A percentile compares a stretch with the other conserved stretches of the same genome.
phyloP scores from a whole-genome alignment of 2,329 filamentous ascomycete species.

The Fusarium sp. region DNA sequence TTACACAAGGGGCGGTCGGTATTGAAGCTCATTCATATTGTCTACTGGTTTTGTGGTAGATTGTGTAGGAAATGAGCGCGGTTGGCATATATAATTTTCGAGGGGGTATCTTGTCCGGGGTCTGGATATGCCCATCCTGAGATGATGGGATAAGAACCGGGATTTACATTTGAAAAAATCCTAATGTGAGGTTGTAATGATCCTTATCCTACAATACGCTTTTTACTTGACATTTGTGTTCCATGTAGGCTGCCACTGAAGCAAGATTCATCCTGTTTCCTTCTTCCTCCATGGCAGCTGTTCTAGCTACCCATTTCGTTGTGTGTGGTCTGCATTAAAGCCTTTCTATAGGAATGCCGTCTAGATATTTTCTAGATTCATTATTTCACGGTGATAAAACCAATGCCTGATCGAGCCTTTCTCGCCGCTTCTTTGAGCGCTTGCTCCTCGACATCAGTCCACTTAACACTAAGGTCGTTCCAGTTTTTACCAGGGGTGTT shows the following conservation, averaged over 20 bases:
- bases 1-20: slow-evolving; percentile 16
- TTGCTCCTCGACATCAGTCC: slow-evolving; percentile 76
- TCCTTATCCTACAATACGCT: slow-evolving; percentile 15
- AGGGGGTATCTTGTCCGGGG: slow-evolving; percentile 1
- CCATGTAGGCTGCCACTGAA: not conserved
- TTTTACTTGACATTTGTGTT: slow-evolving; percentile 4
- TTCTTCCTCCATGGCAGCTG: not conserved
- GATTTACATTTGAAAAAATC: slow-evolving; percentile 22
- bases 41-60: slow-evolving; percentile 14
- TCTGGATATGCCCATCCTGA: slow-evolving; percentile 15
- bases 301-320: not conserved
- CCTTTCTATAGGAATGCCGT: not conserved
- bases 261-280: not conserved
- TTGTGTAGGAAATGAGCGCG: slow-evolving; percentile 9
- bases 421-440: slow-evolving; percentile 68
- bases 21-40: slow-evolving; percentile 24
- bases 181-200: slow-evolving; percentile 44
- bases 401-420: slow-evolving; percentile 71
- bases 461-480: slow-evolving; percentile 74
- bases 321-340: not conserved
- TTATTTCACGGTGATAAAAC: slow-evolving; percentile 73
- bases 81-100: slow-evolving; percentile 35
- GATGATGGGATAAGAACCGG: slow-evolving; percentile 8
- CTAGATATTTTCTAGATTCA: not conserved
- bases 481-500: slow-evolving; percentile 72